Evolutionary conservation across 1,284 basidiomycete species (phyloP).

Genomic region (Leccinum insolens): DNA sequence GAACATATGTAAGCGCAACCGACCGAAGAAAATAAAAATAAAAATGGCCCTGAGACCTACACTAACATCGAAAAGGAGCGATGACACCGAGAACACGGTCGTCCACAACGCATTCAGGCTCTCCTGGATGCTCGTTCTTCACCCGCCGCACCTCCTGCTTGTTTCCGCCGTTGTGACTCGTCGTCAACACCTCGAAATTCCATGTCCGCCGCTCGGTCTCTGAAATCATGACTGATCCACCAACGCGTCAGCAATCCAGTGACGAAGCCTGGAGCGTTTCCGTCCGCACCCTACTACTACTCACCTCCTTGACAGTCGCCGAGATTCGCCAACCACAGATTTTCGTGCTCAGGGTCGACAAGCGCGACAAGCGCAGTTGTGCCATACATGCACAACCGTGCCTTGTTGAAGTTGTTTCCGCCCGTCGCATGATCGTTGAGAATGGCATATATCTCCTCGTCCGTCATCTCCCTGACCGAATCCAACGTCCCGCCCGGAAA

Average conservation of each 20-base stretch:
- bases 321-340: slow-evolving; percentile 73
- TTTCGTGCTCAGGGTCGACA: slow-evolving; percentile 62
- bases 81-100: slow-evolving; percentile 68
- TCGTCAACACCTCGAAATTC: slow-evolving; percentile 57
- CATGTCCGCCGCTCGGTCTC: slow-evolving; percentile 48
- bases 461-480: slow-evolving; percentile 49
- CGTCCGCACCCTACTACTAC: slow-evolving; percentile 18
- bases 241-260: slow-evolving; percentile 3
- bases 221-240: slow-evolving; percentile 51
- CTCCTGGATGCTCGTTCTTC: slow-evolving; percentile 61
- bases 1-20: slow-evolving; percentile 12
- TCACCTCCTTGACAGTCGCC: slow-evolving; percentile 73
- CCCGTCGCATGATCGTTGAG: slow-evolving; percentile 64
- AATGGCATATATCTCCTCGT: slow-evolving; percentile 54
- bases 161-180: slow-evolving; percentile 66
- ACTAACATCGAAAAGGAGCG: slow-evolving; percentile 70
- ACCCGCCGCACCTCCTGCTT: slow-evolving; percentile 60
- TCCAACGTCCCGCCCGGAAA: slow-evolving; percentile 57
- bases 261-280: background rate
- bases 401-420: slow-evolving; percentile 64
- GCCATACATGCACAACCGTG: slow-evolving; percentile 70
- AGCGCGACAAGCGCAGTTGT: slow-evolving; percentile 72
- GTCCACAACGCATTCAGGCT: slow-evolving; percentile 62
- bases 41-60: slow-evolving; percentile 5
- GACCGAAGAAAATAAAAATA: background rate